Percentiles rank a stretch among this genome's conserved stretches.
These are phyloP conservation scores for Eutypella sp. DNA, from an alignment of 2,329 filamentous ascomycete genomes.

Conservation along the genomic window DNA sequence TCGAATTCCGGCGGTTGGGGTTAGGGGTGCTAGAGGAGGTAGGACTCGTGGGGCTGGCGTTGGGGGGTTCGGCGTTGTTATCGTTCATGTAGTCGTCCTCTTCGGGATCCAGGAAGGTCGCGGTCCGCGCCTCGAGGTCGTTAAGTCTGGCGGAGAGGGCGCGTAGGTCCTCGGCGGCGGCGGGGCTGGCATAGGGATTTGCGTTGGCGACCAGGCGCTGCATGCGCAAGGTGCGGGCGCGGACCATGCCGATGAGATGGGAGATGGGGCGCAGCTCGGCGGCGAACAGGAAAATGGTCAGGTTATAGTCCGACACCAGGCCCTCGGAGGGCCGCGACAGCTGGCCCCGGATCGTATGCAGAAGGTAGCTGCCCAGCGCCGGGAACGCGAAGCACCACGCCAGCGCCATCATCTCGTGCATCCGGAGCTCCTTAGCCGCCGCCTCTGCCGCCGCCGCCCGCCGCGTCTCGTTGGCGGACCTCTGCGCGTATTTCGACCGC, in stretches of 20 bases:
- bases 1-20: no score
- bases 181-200: conserved; percentile 38
- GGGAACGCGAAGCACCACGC: conserved; percentile 76
- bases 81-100: no score
- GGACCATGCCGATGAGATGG: conserved; percentile 76
- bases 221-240: conserved; percentile 72
- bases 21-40: no score
- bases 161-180: conserved; percentile 39
- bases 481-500: conserved; percentile 6
- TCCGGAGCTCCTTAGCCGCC: conserved; percentile 60
- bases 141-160: conserved; percentile 63
- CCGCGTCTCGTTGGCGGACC: conserved; percentile 13
- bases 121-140: conserved; percentile 58
- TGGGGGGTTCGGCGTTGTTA: no score
- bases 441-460: conserved; percentile 38
- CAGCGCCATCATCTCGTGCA: conserved; percentile 71
- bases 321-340: conserved; percentile 80
- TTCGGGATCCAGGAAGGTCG: conserved; percentile 26
- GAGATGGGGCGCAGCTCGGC: conserved; percentile 80
- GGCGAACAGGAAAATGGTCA: conserved; percentile 83
- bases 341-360: conserved; percentile 76
- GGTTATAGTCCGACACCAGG: conserved; percentile 85
- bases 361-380: conserved; percentile 71
- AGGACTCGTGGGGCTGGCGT: no score
- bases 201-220: conserved; percentile 66